Percentiles rank a stretch among this genome's conserved stretches.
These are phyloP conservation scores for Piedraia hortae DNA, from an alignment of 2,329 filamentous ascomycete genomes.

Conservation along the genomic window DNA sequence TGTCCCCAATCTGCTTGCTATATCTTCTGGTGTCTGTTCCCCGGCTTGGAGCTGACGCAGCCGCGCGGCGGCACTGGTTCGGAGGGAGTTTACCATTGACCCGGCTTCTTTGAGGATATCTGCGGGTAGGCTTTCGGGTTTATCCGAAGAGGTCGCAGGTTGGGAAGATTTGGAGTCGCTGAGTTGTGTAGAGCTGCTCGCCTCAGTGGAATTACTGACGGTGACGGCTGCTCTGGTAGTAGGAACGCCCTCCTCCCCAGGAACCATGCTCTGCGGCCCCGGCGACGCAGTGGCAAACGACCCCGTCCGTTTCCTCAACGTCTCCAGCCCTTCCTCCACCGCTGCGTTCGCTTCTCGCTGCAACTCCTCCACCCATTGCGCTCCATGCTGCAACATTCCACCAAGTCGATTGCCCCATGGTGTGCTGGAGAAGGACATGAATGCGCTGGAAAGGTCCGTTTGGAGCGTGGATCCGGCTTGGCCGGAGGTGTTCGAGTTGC, in stretches of 20 bases:
- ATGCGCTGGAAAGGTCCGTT: constrained; percentile 76
- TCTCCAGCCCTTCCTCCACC: too few relatives aligned
- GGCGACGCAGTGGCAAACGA: constrained; percentile 31
- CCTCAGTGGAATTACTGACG: constrained; percentile 1
- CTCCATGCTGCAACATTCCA: constrained; percentile 71
- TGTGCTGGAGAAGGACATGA: constrained; percentile 73
- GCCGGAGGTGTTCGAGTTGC: too few relatives aligned
- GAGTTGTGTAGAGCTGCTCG: too few relatives aligned
- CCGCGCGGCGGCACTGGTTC: constrained; percentile 17
- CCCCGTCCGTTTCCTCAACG: too few relatives aligned
- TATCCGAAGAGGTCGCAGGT: constrained; percentile 5
- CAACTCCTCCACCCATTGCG: constrained; percentile 61
- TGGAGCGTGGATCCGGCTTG: constrained; percentile 34
- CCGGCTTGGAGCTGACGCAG: constrained; percentile 73
- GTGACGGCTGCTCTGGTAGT: neutral
- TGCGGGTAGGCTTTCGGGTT: constrained; percentile 19
- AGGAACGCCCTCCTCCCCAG: constrained; percentile 10
- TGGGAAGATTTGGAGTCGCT: too few relatives aligned
- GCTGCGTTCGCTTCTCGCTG: constrained; percentile 58
- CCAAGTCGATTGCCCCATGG: constrained; percentile 77
- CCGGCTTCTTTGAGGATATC: constrained; percentile 28
- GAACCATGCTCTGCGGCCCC: constrained; percentile 4
- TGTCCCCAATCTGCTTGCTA: constrained; percentile 66
- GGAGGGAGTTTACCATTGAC: constrained; percentile 45
- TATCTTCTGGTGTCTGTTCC: constrained; percentile 89